Conservation (phyloP, 768 basidiomycete genomes). For the Rhodotorula graminis region DNA sequence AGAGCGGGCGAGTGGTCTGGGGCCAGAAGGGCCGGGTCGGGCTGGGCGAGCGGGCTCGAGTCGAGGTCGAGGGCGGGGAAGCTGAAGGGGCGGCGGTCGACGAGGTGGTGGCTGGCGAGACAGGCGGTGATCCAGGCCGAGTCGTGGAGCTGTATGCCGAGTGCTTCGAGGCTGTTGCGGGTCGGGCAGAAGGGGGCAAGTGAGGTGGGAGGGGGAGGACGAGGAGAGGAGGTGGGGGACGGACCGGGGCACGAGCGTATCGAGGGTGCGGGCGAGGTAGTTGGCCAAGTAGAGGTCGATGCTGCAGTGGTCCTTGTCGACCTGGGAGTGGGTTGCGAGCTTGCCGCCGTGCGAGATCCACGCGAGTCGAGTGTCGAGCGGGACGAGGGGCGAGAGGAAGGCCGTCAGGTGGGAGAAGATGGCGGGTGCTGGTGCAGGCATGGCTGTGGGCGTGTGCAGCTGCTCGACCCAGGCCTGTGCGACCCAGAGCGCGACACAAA, state of each 20-base stretch:
- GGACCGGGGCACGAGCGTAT: slow-evolving; percentile 4
- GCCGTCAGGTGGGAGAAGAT: slow-evolving; percentile 4
- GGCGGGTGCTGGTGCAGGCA: neutral
- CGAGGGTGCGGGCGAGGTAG: neutral
- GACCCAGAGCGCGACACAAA: too few species aligned
- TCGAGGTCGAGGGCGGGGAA: neutral
- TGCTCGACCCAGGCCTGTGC: too few species aligned
- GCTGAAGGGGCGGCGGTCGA: neutral
- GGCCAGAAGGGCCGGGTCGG: too few species aligned
- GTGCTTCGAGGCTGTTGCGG: neutral
- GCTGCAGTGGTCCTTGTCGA: neutral
- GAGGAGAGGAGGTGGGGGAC: neutral
- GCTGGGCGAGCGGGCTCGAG: neutral
- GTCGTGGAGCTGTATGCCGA: neutral
- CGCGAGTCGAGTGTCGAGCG: neutral
- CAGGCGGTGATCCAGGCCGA: neutral
- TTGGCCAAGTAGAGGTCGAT: slow-evolving; percentile 1
- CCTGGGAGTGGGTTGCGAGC: neutral
- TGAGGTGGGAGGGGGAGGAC: too few species aligned
- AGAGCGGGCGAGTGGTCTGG: too few species aligned
- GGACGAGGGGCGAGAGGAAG: neutral
- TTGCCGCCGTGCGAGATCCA: neutral
- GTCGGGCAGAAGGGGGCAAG: neutral
- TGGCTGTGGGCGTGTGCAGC: too few species aligned
- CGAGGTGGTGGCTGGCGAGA: neutral